Evolutionary conservation across 2,329 filamentous ascomycete species (phyloP).

Genomic region (Ophiostoma piceae): DNA sequence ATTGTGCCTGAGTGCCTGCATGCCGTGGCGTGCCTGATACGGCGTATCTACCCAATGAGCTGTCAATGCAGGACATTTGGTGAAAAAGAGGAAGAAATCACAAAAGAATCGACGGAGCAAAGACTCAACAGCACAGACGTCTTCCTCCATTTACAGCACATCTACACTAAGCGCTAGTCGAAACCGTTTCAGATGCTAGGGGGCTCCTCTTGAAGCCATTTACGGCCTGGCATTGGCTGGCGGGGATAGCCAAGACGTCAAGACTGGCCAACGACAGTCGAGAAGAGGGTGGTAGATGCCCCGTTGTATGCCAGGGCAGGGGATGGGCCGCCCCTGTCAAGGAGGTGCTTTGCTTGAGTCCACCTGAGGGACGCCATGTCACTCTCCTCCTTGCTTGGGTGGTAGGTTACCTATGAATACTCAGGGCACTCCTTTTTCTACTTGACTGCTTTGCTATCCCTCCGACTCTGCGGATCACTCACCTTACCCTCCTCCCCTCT

Average conservation of each 20-base stretch:
- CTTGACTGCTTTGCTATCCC: background rate
- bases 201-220: background rate
- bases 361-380: background rate
- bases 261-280: slow-evolving; percentile 4
- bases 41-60: background rate
- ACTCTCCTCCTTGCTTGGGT: background rate
- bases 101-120: background rate
- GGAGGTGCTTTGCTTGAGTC: background rate
- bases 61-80: background rate
- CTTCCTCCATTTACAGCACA: background rate
- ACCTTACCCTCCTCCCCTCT: background rate
- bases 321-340: slow-evolving; percentile 5
- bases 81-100: no score
- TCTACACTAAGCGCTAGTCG: slow-evolving; percentile 4
- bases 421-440: background rate
- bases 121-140: background rate
- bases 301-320: background rate
- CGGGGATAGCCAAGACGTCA: background rate
- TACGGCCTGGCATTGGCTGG: slow-evolving; percentile 5
- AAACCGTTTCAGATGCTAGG: slow-evolving; percentile 14
- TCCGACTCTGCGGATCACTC: background rate
- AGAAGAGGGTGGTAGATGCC: background rate
- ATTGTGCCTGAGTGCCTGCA: slow-evolving; percentile 4
- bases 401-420: background rate
- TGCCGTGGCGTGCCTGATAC: background rate